phyloP scores from a whole-genome alignment of 73 alveolate species.

The Halteria grandinella region DNA sequence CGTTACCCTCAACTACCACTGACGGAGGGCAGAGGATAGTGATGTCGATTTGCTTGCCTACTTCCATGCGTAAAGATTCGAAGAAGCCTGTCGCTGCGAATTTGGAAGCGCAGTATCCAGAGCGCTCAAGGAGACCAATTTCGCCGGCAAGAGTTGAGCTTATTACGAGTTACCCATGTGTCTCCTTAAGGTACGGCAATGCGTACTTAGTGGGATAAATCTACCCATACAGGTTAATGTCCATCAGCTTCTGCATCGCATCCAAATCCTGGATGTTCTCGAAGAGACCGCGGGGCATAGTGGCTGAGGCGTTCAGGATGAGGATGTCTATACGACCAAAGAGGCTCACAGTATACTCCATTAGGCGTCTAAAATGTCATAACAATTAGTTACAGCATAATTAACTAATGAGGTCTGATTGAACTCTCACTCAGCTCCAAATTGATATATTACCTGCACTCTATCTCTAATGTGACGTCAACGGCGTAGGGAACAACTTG shows the following conservation, averaged over 20 bases:
- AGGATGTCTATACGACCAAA: slow-evolving; percentile 59
- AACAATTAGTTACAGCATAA: too few species aligned
- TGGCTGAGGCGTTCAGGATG: slow-evolving; percentile 80
- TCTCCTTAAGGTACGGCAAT: slow-evolving; percentile 60
- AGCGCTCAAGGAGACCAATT: slow-evolving; percentile 79
- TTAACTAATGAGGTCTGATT: too few species aligned
- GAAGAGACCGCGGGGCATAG: slow-evolving; percentile 77
- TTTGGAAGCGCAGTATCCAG: slow-evolving; percentile 83
- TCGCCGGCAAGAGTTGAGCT: slow-evolving; percentile 85
- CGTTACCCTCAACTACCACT: slow-evolving; percentile 68
- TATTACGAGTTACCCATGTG: slow-evolving; percentile 79
- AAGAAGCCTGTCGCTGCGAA: slow-evolving; percentile 88
- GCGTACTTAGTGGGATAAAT: slow-evolving; percentile 79
- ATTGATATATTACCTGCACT: slow-evolving; percentile 58
- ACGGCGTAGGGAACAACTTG: slow-evolving; percentile 9
- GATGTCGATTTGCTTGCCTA: slow-evolving; percentile 67
- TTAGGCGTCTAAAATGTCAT: slow-evolving; percentile 46
- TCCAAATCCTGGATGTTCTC: slow-evolving; percentile 67
- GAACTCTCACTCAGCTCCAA: too few species aligned
- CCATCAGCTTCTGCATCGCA: slow-evolving; percentile 68
- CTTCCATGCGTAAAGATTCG: slow-evolving; percentile 78
- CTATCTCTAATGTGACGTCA: slow-evolving; percentile 71
- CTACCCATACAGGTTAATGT: slow-evolving; percentile 80
- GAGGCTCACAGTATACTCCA: slow-evolving; percentile 41
- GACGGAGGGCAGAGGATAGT: slow-evolving; percentile 85